Base-by-base conservation (phyloP, 2,329 filamentous ascomycete genomes). In the Penicillium sp. region DNA sequence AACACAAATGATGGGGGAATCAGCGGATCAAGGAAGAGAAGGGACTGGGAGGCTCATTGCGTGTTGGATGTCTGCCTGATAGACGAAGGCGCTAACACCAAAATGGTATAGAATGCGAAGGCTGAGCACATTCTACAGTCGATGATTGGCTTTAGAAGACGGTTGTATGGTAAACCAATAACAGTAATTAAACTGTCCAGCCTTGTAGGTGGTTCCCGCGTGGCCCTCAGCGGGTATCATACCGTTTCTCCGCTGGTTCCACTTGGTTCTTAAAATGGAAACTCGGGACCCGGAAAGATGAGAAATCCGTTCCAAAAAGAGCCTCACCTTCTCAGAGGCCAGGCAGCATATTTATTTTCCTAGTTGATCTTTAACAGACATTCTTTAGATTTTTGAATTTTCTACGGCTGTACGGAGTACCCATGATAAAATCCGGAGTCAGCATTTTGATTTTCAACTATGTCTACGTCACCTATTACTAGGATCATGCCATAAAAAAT, bases 61-160 rank as follows among this genome's bases (percentile, higher is more conserved):
- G 63, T 60, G 57, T 64, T 67, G 55, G 66, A 68, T 72, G 71
- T 74, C 72, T 75, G 72, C 72, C 72, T 75, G 68, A 73, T 73
- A 67, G 71, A 66, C 69, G 65, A 72, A 59, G 49, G 16, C 57
- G 43, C 70, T 68, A 69, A 50, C 9, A 62, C 59, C 27, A 13
- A 62, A 63, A 40, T 41, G 67, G 71, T 16, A 60, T 61, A 50
- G 55, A 29, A 36, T 41, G 57, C 43, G 58, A 65, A 59, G 64
- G 64, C 63, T 64, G 63, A 65, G 63, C 55, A 58, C 53, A 46
- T 50, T 59, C 47, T 49, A 8, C 29, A 3, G 8, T 2, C 5
- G 16, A 2, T 61, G 57, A 65, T 63, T 65, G 61, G 62, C 5
- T n/a, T 11, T 39, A 10, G 31, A 41, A 29, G 23, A 21, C 11